These are phyloP conservation scores for Daldinia sp. DNA, from an alignment of 2,329 filamentous ascomycete species.

Conservation along the genomic window DNA sequence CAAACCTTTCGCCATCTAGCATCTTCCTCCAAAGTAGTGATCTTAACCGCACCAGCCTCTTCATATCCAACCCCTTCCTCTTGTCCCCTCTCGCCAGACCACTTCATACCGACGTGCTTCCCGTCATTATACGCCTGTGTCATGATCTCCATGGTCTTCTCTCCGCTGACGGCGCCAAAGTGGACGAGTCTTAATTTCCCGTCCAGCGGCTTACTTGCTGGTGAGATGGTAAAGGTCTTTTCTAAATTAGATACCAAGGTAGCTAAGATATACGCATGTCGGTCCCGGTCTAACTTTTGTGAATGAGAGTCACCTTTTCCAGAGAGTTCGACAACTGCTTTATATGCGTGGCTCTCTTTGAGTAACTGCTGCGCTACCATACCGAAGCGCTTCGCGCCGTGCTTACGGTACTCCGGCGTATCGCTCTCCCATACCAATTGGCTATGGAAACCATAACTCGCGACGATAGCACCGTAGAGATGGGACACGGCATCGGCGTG, in stretches of 20 bases:
- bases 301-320: slow-evolving; percentile 1
- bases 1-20: slow-evolving; percentile 84
- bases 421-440: slow-evolving; percentile 91
- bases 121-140: slow-evolving; percentile 66
- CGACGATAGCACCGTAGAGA: slow-evolving; percentile 81
- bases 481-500: slow-evolving; percentile 48
- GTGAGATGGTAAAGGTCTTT: slow-evolving; percentile 82
- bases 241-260: slow-evolving; percentile 84
- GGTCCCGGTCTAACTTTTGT: slow-evolving; percentile 47
- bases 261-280: slow-evolving; percentile 80
- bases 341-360: slow-evolving; percentile 60
- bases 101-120: slow-evolving; percentile 60
- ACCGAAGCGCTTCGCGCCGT: slow-evolving; percentile 80
- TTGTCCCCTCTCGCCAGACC: slow-evolving; percentile 45
- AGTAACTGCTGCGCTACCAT: slow-evolving; percentile 84
- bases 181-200: slow-evolving; percentile 75
- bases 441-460: slow-evolving; percentile 90
- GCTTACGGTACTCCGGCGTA: slow-evolving; percentile 78
- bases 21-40: slow-evolving; percentile 74
- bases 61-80: slow-evolving; percentile 73
- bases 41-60: slow-evolving; percentile 70
- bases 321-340: slow-evolving; percentile 52
- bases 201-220: slow-evolving; percentile 73
- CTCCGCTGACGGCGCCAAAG: slow-evolving; percentile 72
- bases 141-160: slow-evolving; percentile 81